These are phyloP conservation scores for Pichia thaimueangensis DNA, from an alignment of 805 yeast species.

Conservation along the genomic window DNA sequence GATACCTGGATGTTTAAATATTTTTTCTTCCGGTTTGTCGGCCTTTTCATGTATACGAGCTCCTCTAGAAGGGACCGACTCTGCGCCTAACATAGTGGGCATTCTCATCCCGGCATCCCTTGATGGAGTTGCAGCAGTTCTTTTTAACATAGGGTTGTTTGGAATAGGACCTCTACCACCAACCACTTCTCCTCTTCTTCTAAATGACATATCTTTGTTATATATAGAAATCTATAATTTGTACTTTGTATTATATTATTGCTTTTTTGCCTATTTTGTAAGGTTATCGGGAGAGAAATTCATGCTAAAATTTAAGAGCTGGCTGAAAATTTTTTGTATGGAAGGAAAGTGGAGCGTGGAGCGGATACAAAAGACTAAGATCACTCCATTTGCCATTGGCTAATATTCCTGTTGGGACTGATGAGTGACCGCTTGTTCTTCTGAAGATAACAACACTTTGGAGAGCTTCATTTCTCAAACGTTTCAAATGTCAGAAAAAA, in stretches of 20 bases:
- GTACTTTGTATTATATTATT: no score
- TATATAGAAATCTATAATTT: neutral
- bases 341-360: no score
- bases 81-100: neutral
- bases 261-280: no score
- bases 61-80: neutral
- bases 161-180: slow-evolving; percentile 8
- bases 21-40: neutral
- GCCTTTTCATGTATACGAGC: neutral
- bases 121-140: slow-evolving; percentile 8
- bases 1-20: slow-evolving; percentile 45
- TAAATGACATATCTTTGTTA: slow-evolving; percentile 42
- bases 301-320: neutral
- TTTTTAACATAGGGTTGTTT: slow-evolving; percentile 8
- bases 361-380: neutral
- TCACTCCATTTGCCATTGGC: slow-evolving; percentile 8
- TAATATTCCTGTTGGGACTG: no score
- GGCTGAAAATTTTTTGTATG: neutral
- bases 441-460: no score
- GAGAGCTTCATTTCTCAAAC: no score
- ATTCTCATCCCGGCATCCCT: neutral
- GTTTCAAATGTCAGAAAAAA: no score
- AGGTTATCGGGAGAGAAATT: no score
- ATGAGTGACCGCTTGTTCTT: no score
- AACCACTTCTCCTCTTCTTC: slow-evolving; percentile 50